phyloP scores from a whole-genome alignment of 2,329 filamentous ascomycete genomes.

The Parastagonospora avenae region DNA sequence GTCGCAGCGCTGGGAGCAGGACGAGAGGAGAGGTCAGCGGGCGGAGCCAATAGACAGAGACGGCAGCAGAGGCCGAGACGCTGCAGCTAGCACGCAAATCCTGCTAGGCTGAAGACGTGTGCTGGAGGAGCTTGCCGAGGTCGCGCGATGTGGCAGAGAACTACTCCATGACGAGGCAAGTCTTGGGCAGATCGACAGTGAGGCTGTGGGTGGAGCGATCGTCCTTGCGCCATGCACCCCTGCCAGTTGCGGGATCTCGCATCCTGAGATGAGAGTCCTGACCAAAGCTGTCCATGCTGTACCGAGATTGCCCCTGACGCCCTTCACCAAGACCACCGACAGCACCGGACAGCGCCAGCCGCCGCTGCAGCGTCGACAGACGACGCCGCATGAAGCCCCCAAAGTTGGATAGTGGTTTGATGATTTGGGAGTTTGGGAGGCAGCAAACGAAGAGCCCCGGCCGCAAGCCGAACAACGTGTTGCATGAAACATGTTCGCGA shows the following conservation, averaged over 20 bases:
- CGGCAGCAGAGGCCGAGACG: too few relatives aligned
- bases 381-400: slow-evolving; percentile 28
- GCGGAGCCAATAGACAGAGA: too few relatives aligned
- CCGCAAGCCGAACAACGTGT: slow-evolving; percentile 17
- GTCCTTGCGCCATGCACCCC: slow-evolving; percentile 27
- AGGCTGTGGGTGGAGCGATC: slow-evolving; percentile 43
- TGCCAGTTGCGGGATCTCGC: slow-evolving; percentile 34
- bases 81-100: neutral
- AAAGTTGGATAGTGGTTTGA: slow-evolving; percentile 37
- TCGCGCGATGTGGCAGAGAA: neutral
- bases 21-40: too few relatives aligned
- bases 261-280: slow-evolving; percentile 37
- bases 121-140: slow-evolving; percentile 8
- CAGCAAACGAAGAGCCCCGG: slow-evolving; percentile 32
- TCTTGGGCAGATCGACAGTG: slow-evolving; percentile 37
- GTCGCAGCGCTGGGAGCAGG: neutral
- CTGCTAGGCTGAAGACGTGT: neutral
- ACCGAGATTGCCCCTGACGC: slow-evolving; percentile 37
- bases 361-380: slow-evolving; percentile 9
- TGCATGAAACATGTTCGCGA: slow-evolving; percentile 45
- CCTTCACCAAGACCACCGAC: slow-evolving; percentile 4
- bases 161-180: neutral
- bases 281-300: slow-evolving; percentile 32
- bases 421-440: slow-evolving; percentile 46
- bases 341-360: slow-evolving; percentile 1